These are phyloP conservation scores for Quercus bicolor DNA, from an alignment of 306 rosid species.

Conservation along the genomic window DNA sequence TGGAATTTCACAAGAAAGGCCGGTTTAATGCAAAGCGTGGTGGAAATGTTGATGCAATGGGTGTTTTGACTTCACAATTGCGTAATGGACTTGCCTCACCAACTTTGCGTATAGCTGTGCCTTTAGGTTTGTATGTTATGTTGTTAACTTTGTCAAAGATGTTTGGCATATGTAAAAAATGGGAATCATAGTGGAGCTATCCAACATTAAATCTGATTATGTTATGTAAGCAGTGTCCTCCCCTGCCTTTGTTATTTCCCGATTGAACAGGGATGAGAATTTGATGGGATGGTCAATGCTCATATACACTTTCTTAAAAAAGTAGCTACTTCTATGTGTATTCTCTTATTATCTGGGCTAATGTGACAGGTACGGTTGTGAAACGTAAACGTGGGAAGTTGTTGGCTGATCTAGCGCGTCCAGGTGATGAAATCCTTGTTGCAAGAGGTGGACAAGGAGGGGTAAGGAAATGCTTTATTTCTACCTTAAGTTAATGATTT, in stretches of 20 bases:
- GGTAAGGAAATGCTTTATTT: slow-evolving; percentile 42
- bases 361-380: slow-evolving; percentile 77
- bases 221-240: neutral
- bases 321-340: neutral
- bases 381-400: slow-evolving; percentile 77
- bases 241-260: neutral
- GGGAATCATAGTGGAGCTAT: neutral
- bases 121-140: slow-evolving; percentile 72
- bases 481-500: neutral
- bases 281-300: neutral
- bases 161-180: neutral
- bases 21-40: slow-evolving; percentile 72
- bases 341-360: neutral
- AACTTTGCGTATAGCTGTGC: slow-evolving; percentile 82
- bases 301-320: neutral
- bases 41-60: slow-evolving; percentile 87
- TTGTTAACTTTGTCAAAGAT: neutral
- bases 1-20: slow-evolving; percentile 56
- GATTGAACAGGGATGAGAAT: neutral
- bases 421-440: slow-evolving; percentile 82
- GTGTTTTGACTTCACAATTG: slow-evolving; percentile 60
- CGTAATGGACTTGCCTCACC: slow-evolving; percentile 59
- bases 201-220: neutral
- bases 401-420: slow-evolving; percentile 76
- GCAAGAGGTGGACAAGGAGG: slow-evolving; percentile 99